Percentiles rank a stretch among this genome's conserved stretches.
These are phyloP conservation scores for Chaetoscypha palmicola DNA, from an alignment of 2,329 filamentous ascomycete species.

Conservation along the genomic window DNA sequence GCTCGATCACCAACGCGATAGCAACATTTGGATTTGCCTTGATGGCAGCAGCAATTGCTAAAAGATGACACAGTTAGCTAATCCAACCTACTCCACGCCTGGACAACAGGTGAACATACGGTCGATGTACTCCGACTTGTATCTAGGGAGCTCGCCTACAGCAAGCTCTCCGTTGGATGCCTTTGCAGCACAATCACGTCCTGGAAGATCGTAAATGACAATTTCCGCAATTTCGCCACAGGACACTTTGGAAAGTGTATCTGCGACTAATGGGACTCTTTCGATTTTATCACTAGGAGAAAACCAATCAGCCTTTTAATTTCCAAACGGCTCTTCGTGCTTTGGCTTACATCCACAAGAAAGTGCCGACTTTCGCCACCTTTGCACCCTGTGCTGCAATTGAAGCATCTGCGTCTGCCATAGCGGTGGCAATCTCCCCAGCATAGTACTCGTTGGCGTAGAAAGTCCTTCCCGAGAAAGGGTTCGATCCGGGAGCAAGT, in stretches of 20 bases:
- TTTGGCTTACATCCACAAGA: conserved; percentile 41
- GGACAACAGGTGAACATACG: conserved; percentile 30
- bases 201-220: conserved; percentile 51
- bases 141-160: conserved; percentile 44
- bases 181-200: conserved; percentile 50
- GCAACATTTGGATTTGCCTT: conserved; percentile 11
- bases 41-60: conserved; percentile 24
- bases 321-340: too few relatives aligned
- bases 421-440: conserved; percentile 46
- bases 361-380: conserved; percentile 41
- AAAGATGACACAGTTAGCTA: conserved; percentile 39
- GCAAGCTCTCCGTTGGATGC: conserved; percentile 53
- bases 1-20: conserved; percentile 35
- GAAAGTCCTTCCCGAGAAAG: conserved; percentile 42
- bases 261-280: conserved; percentile 41
- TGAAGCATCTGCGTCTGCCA: conserved; percentile 47
- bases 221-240: conserved; percentile 40
- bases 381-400: conserved; percentile 29
- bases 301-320: too few relatives aligned
- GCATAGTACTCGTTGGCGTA: conserved; percentile 50
- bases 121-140: conserved; percentile 48
- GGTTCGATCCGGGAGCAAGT: conserved; percentile 35
- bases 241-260: conserved; percentile 39
- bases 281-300: conserved; percentile 38
- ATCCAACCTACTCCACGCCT: conserved; percentile 37